Percentiles rank a stretch among this genome's conserved stretches.
Conservation (phyloP, 163 green algal species). For the Scenedesmus sp. region DNA sequence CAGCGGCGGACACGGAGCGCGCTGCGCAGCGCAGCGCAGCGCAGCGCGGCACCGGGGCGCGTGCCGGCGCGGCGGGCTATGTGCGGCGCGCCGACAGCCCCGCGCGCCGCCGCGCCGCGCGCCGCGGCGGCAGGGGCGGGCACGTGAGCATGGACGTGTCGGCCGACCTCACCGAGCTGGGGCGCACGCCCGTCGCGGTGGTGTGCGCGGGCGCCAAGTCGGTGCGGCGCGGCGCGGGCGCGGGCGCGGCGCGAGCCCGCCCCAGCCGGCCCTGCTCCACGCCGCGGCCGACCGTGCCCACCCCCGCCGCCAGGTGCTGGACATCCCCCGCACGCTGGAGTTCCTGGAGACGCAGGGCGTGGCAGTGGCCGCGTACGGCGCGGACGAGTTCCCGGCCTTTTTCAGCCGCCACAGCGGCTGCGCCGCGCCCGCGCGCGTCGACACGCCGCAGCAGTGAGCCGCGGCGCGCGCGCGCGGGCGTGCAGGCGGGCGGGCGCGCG, state of each 20-base stretch:
- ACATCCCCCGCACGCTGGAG: slow-evolving; percentile 97
- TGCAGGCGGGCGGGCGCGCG: not conserved
- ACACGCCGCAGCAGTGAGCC: slow-evolving; percentile 70
- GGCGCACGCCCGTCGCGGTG: slow-evolving; percentile 88
- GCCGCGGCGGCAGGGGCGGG: slow-evolving; percentile 68
- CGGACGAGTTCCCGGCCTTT: slow-evolving; percentile 97
- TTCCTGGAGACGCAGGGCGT: slow-evolving; percentile 94
- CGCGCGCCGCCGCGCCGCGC: too few species aligned
- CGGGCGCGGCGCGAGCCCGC: not conserved
- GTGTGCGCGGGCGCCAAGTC: slow-evolving; percentile 96
- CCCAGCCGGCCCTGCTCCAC: not conserved
- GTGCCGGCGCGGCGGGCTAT: too few species aligned
- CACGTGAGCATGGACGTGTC: slow-evolving; percentile 92
- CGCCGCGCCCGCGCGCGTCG: slow-evolving; percentile 72
- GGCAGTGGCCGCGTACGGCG: slow-evolving; percentile 77
- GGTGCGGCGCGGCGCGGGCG: slow-evolving; percentile 55
- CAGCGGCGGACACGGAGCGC: too few species aligned
- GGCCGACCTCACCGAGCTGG: slow-evolving; percentile 93
- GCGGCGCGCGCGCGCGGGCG: not conserved
- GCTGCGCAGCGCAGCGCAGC: too few species aligned
- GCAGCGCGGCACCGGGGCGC: too few species aligned
- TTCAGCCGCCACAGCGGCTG: slow-evolving; percentile 90
- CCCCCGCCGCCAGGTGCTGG: slow-evolving; percentile 76
- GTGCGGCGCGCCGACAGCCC: too few species aligned
- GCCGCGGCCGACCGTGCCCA: too few species aligned